Conservation (phyloP, 2,329 filamentous ascomycete species). For the Sclerotinia nivalis region DNA sequence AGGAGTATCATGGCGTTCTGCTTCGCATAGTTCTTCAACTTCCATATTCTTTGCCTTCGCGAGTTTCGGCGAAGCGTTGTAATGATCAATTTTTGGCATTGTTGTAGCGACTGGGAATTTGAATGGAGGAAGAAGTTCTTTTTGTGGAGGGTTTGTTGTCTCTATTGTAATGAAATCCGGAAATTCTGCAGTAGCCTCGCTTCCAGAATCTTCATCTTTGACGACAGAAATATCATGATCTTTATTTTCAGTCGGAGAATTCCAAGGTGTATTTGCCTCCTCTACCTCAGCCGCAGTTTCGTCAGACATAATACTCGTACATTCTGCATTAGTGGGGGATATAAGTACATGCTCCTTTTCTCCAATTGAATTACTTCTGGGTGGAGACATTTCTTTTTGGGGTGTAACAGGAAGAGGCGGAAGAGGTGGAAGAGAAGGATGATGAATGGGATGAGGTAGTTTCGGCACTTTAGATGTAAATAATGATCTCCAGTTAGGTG, state of each 20-base stretch:
- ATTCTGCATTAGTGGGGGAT: background rate
- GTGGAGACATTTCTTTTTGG: background rate
- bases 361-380: too few species aligned
- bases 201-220: background rate
- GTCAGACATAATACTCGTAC: conserved; percentile 12
- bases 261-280: background rate
- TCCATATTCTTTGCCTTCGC: background rate
- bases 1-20: conserved; percentile 19
- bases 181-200: background rate
- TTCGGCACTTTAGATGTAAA: conserved; percentile 4
- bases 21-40: conserved; percentile 9
- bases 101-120: background rate
- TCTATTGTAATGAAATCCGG: background rate
- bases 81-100: too few species aligned
- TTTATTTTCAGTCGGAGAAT: conserved; percentile 4
- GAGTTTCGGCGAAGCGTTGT: background rate
- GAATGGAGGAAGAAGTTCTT: conserved; percentile 9
- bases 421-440: background rate
- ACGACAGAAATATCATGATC: background rate
- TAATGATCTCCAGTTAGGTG: conserved; percentile 10
- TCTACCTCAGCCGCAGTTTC: background rate
- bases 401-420: conserved; percentile 1
- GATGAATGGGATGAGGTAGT: background rate
- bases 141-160: background rate
- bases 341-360: background rate